Evolutionary conservation across 2,329 filamentous ascomycete species (phyloP), one percentile per base, ranked within the genome.

Genomic region (Cladosporium sp.): DNA sequence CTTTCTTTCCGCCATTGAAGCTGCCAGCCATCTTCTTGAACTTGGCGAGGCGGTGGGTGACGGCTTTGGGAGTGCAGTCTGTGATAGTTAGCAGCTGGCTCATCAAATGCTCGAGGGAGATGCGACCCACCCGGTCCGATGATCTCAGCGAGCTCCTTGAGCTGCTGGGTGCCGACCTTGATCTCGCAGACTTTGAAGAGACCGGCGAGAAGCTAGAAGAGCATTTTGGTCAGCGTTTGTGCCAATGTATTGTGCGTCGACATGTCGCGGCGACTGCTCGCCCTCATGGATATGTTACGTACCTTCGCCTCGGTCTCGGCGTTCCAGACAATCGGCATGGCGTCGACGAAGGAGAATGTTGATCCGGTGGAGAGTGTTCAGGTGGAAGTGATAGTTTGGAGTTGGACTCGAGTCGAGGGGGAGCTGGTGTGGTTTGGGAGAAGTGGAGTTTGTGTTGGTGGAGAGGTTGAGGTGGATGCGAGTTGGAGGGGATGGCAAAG

Each of bases 31-130:
- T 38, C 38, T 30, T 72, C 63, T 69, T 69, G 66, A 76, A 66
- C 30, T 73, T 70, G 3, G 70, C 28, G 47, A 77, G 59, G 52
- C 73, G 74, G 67, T 77, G 74, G 18, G 62, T 71, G 66, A 77
- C 68, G 55, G 75, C 74, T 65, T 76, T 77, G 12, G 74, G 55
- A 11, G 74, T 76, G 67, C 73, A 75, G 18, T 72, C 75, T 76
- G 59, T 24, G 4, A n/a, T 12, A 26, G 24, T 51, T 15, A 41
- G 57, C n/a, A 21, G 41, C 41, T 47, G 41, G 15, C 41, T 15
- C 8, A 47, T 12, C 8, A 47, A 11, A 10, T 21, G n/a, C 41
- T 47, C 2, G n/a, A 21, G 4, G 10, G n/a, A 24, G 36, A 7
- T 52, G 7, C 10, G 15, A 64, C 65, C 66, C 57, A 74, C 72